Evolutionary conservation across 31 red algal species (phyloP).

Genomic region (Asparagopsis taxiformis): DNA sequence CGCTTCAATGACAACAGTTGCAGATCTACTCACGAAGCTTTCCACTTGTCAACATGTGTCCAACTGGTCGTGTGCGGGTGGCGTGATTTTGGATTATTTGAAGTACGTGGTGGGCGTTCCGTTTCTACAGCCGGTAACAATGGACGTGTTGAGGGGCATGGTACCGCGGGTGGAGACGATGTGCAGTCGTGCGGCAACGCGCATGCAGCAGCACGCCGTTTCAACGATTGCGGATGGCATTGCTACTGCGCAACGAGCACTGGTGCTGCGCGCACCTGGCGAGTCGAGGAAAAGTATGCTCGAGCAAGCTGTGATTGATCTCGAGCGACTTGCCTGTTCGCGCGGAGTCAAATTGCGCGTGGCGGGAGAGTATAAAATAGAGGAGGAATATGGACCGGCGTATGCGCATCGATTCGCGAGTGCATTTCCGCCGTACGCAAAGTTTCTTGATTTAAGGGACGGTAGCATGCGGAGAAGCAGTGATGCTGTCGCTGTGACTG

Average conservation of each 20-base stretch:
- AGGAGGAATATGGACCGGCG: not conserved
- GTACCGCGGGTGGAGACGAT: constrained; percentile 5
- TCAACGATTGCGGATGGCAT: constrained; percentile 45
- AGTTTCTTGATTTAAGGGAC: not conserved
- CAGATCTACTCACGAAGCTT: constrained; percentile 9
- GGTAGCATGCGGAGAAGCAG: too few relatives aligned
- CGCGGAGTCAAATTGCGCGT: not conserved
- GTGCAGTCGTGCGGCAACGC: constrained; percentile 7
- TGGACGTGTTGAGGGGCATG: constrained; percentile 32
- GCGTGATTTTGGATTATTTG: constrained; percentile 47
- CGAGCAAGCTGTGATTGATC: not conserved
- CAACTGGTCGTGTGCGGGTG: constrained; percentile 31
- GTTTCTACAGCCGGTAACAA: not conserved
- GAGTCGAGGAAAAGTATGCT: not conserved
- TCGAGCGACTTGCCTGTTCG: constrained; percentile 15
- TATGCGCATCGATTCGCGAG: not conserved
- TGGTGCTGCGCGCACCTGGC: not conserved
- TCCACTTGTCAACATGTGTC: constrained; percentile 9
- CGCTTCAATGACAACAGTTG: not conserved
- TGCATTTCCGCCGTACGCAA: not conserved
- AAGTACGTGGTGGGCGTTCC: constrained; percentile 29
- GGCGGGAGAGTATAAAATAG: not conserved
- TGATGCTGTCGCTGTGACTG: not conserved
- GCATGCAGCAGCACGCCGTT: constrained; percentile 5
- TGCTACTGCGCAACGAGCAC: constrained; percentile 40